Base-by-base conservation (phyloP, 1,284 basidiomycete species). In the Kwoniella shivajii region DNA sequence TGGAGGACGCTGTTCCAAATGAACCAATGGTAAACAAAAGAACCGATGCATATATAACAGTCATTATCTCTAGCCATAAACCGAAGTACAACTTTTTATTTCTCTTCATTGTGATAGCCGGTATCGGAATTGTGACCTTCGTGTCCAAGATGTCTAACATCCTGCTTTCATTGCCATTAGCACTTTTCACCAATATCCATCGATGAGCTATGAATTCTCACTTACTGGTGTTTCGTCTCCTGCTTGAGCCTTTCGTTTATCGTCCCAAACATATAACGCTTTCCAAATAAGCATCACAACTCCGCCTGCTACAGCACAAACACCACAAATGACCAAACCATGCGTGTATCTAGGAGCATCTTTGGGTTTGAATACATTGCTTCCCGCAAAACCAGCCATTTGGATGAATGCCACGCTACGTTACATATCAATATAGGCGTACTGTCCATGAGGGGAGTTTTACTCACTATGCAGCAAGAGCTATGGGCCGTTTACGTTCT, bases 341-440 rank as follows among this genome's bases (percentile, higher is more conserved):
- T 56, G 43, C 34, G 52, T 61, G 53, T 61, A 61, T 13, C 60
- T 48, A 16, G 60, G 60, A 1, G 60, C 60, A n/a, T 61, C 56
- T 13, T 49, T 44, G 43, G 43, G 11, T 26, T 58, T 56, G 60
- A 61, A 61, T 7, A 61, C 56, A 46, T 62, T 62, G n/a, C 54
- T 48, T 20, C 60, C 60, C 11, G 60, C 60, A 39, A 62, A 62
- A 13, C 60, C 60, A 14, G 60, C 60, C 57, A 62, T 59, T 41
- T 62, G 60, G 29, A 62, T 62, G 41, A 57, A 62, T 7, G 53
- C 53, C 46, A 62, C 60, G 54, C 56, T 58, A 53, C 16, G n/a
- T n/a, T n/a, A 26, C 10, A n/a, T 41, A 13, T 5, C 9, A 6
- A 33, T 36, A 22, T 16, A n/a, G 34, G 7, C 13, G 37, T 33